Evolutionary conservation across 176 grass and related monocot genomes (phyloP), one percentile per base, ranked within the genome.

Genomic region (Puya raimondii): DNA sequence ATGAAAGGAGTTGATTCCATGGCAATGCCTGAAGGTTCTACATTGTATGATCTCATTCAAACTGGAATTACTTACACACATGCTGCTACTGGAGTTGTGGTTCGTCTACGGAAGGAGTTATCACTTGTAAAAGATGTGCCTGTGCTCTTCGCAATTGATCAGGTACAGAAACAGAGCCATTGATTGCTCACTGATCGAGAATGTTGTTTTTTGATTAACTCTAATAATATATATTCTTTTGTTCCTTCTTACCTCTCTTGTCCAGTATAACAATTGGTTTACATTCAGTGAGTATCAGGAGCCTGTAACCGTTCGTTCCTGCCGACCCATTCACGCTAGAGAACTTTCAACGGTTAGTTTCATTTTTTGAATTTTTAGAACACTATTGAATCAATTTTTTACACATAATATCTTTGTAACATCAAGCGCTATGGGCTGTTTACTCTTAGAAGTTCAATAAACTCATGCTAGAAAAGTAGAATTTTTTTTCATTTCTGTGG

Each of bases 261-360:
- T 81, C 64, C 86, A 97, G 93, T 97, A 92, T 72, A 97, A 97
- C 48, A 92, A 83, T 68, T 97, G 93, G 93, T 97, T 97, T 80
- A 97, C 93, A 57, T 97, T 92, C 81, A 97, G 81, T 33, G 93
- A 92, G 48, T 97, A 90, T 80, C 76, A 97, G 74, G 93, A 97
- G 50, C 86, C 82, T 49, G 74, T 92, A 65, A 87, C 83, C 48
- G 87, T 81, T 76, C 76, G 84, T 72, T 97, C 93, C 21, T 81
- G 78, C 79, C 81, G 89, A 51, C 52, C 86, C 11, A 85, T 97
- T 58, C 93, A 97, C 70, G 89, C 89, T 4, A 97, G 82, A 89
- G 89, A 92, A 76, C 86, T 97, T 83, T 70, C 84, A 67, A 85
- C 2, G 82, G 93, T 97, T 81, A 67, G 93, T 90, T 22, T 74